These are phyloP conservation scores for Silene vulgaris DNA, from an alignment of 179 eudicot species.

Conservation along the genomic window DNA sequence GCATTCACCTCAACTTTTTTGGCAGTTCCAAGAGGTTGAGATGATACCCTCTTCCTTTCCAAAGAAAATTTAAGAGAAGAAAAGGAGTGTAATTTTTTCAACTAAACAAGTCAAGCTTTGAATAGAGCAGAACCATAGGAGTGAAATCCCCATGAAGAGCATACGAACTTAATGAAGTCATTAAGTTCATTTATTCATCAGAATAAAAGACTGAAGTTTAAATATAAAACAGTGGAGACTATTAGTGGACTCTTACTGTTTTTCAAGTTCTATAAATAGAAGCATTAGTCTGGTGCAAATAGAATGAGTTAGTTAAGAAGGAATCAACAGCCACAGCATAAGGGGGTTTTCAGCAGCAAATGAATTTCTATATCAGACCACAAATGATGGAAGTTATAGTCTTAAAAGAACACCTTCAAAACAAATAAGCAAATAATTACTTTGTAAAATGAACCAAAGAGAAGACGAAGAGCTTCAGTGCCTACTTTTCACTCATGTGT, in stretches of 20 bases:
- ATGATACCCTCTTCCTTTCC: background rate
- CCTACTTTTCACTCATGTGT: conserved; percentile 57
- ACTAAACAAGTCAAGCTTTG: background rate
- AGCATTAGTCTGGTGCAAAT: background rate
- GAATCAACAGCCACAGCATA: conserved; percentile 2
- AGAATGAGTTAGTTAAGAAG: conserved; percentile 6
- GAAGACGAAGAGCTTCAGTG: conserved; percentile 23
- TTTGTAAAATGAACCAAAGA: background rate
- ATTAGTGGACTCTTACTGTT: background rate
- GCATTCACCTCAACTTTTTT: background rate
- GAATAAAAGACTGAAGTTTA: conserved; percentile 1
- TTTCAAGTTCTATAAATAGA: background rate
- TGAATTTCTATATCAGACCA: background rate
- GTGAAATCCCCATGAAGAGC: background rate
- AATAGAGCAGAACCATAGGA: background rate
- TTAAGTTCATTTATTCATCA: conserved; percentile 4
- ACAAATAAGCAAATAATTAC: background rate
- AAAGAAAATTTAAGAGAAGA: background rate
- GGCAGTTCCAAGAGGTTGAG: background rate
- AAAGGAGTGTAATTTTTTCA: background rate
- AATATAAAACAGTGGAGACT: background rate
- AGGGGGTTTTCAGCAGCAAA: background rate
- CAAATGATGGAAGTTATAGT: background rate
- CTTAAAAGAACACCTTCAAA: background rate
- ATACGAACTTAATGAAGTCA: background rate